These are phyloP conservation scores for Phaseolus coccineus DNA, from an alignment of 331 rosid species.

Conservation along the genomic window DNA sequence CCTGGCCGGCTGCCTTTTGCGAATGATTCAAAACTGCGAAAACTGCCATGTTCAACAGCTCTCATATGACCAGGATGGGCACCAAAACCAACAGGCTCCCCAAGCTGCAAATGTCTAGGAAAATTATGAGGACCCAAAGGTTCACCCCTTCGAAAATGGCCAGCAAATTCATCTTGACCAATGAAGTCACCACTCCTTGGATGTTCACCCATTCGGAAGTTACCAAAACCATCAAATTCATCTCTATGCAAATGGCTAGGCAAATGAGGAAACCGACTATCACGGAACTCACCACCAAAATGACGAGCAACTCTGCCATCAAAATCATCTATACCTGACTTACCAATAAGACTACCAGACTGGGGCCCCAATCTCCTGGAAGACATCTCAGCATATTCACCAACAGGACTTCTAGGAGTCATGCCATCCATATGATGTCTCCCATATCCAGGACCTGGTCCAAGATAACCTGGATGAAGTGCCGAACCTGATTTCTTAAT, in stretches of 20 bases:
- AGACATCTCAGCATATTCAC: conserved; percentile 68
- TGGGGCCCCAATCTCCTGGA: conserved; percentile 54
- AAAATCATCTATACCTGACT: conserved; percentile 70
- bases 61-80: conserved; percentile 67
- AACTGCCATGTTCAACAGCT: conserved; percentile 66
- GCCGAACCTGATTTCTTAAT: conserved; percentile 57
- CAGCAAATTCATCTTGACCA: conserved; percentile 67
- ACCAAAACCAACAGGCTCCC: conserved; percentile 76
- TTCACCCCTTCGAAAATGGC: conserved; percentile 68
- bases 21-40: conserved; percentile 73
- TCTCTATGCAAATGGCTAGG: conserved; percentile 72
- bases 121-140: conserved; percentile 72
- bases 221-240: conserved; percentile 81
- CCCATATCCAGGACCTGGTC: conserved; percentile 65
- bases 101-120: conserved; percentile 65
- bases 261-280: conserved; percentile 67
- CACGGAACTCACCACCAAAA: conserved; percentile 81
- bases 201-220: conserved; percentile 72
- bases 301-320: conserved; percentile 74
- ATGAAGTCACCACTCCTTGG: conserved; percentile 66
- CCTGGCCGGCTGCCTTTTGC: conserved; percentile 64
- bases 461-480: conserved; percentile 63
- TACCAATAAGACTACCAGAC: conserved; percentile 63
- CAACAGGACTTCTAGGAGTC: conserved; percentile 71
- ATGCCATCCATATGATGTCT: conserved; percentile 66